Percentiles rank a stretch among this genome's conserved stretches.
These are phyloP conservation scores for Mortierella sp. DNA, from an alignment of 371 early-diverging fungal species.

Conservation along the genomic window DNA sequence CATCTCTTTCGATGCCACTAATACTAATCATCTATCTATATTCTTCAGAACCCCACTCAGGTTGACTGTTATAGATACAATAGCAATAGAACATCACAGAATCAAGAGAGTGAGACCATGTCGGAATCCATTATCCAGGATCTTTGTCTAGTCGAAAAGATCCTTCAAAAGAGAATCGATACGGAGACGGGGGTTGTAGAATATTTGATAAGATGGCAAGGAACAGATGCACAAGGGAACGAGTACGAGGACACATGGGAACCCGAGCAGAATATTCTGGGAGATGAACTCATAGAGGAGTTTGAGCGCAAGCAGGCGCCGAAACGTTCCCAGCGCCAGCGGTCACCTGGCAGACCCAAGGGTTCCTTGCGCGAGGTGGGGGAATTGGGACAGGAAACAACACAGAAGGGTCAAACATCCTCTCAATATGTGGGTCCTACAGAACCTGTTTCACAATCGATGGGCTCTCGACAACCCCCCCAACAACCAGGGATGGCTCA, in stretches of 20 bases:
- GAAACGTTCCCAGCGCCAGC: constrained; percentile 18
- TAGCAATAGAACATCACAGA: neutral
- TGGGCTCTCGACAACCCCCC: neutral
- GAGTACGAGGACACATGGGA: constrained; percentile 48
- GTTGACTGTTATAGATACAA: neutral
- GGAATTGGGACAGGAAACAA: neutral
- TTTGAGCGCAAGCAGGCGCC: constrained; percentile 28
- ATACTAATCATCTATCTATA: too few relatives aligned
- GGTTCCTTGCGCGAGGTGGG: neutral
- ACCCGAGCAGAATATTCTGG: constrained; percentile 45
- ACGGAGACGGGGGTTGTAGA: constrained; percentile 35
- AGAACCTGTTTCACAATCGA: neutral
- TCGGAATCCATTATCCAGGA: constrained; percentile 33
- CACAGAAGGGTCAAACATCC: neutral
- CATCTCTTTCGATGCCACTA: too few relatives aligned
- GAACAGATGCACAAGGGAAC: constrained; percentile 41
- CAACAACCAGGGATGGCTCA: constrained; percentile 1
- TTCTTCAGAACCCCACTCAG: neutral
- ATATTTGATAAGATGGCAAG: constrained; percentile 51
- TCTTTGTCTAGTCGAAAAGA: constrained; percentile 44
- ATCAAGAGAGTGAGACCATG: constrained; percentile 11
- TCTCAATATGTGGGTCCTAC: neutral
- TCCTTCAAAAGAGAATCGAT: constrained; percentile 42
- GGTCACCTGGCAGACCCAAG: constrained; percentile 9
- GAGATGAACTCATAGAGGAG: constrained; percentile 51